phyloP scores from a whole-genome alignment of 345 rosid genomes.

The Hypericum androsaemum region DNA sequence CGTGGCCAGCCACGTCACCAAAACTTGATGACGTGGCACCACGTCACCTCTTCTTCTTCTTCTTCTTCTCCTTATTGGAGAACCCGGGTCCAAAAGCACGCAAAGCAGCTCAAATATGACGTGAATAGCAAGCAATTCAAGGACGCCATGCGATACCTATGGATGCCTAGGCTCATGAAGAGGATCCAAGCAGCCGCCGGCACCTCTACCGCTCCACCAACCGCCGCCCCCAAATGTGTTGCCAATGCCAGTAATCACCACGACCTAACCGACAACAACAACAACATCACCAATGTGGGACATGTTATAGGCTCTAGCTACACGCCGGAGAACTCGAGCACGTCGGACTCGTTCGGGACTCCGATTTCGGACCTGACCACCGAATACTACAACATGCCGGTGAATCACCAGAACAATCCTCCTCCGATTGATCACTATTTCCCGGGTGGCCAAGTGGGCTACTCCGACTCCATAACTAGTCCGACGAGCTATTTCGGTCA shows the following conservation, averaged over 20 bases:
- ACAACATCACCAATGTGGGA: conserved; percentile 13
- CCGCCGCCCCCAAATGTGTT: conserved; percentile 10
- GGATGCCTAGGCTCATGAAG: conserved; percentile 22
- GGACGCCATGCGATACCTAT: conserved; percentile 21
- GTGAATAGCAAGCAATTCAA: conserved; percentile 31
- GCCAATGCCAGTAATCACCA: conserved; percentile 5
- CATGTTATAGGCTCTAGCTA: conserved; percentile 17
- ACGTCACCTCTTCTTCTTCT: too few relatives aligned
- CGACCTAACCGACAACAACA: too few relatives aligned
- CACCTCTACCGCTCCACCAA: conserved; percentile 10
- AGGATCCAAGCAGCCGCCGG: conserved; percentile 65
- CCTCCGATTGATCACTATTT: conserved; percentile 19
- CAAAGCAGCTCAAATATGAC: conserved; percentile 28
- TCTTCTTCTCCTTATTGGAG: too few relatives aligned
- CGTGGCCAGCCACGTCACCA: too few relatives aligned
- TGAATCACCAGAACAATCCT: conserved; percentile 25
- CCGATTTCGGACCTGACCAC: conserved; percentile 49
- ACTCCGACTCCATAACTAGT: neutral
- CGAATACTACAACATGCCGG: conserved; percentile 45
- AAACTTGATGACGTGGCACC: too few relatives aligned
- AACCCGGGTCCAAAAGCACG: conserved; percentile 29
- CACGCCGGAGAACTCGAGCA: conserved; percentile 59
- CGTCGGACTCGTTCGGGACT: conserved; percentile 46
- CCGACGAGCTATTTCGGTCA: neutral
- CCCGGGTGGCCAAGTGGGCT: neutral